These are phyloP conservation scores for Nitzschia sp. DNA, from an alignment of 108 stramenopile genomes.

Conservation along the genomic window DNA sequence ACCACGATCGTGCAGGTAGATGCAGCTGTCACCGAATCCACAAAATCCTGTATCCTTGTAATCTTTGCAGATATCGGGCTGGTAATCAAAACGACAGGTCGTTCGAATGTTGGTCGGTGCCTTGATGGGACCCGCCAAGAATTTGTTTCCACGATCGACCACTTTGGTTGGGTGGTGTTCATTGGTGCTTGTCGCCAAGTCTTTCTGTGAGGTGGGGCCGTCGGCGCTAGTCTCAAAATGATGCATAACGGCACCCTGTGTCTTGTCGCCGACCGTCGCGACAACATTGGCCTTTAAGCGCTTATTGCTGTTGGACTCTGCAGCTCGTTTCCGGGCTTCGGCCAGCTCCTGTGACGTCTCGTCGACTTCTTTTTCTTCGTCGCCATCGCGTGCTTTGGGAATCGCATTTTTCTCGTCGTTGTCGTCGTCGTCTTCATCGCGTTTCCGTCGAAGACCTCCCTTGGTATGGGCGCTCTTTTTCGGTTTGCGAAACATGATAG, in stretches of 20 bases:
- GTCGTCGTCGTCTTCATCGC: slow-evolving; percentile 26
- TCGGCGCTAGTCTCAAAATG: slow-evolving; percentile 10
- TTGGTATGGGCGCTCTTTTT: slow-evolving; percentile 53
- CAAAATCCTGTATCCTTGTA: slow-evolving; percentile 99
- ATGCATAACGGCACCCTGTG: slow-evolving; percentile 25
- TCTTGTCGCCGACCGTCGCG: background rate
- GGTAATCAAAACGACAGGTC: slow-evolving; percentile 95
- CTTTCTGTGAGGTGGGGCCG: slow-evolving; percentile 17
- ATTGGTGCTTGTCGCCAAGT: slow-evolving; percentile 30
- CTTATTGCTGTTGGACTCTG: background rate
- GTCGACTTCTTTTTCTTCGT: slow-evolving; percentile 33
- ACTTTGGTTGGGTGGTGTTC: slow-evolving; percentile 58
- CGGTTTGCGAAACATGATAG: slow-evolving; percentile 75
- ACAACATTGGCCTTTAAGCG: slow-evolving; percentile 1
- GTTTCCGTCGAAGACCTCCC: slow-evolving; percentile 29
- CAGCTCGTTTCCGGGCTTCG: slow-evolving; percentile 52
- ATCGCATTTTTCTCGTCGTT: slow-evolving; percentile 10
- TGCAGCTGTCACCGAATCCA: slow-evolving; percentile 98
- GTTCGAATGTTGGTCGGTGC: slow-evolving; percentile 87
- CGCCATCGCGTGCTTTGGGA: background rate
- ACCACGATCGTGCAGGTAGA: slow-evolving; percentile 96
- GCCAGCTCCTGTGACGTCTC: slow-evolving; percentile 38
- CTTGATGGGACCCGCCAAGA: slow-evolving; percentile 87
- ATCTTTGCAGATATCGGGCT: slow-evolving; percentile 99
- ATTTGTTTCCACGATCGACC: slow-evolving; percentile 47